Conservation (phyloP, 2,329 filamentous ascomycete species). For the Colletotrichum cordylinicola region DNA sequence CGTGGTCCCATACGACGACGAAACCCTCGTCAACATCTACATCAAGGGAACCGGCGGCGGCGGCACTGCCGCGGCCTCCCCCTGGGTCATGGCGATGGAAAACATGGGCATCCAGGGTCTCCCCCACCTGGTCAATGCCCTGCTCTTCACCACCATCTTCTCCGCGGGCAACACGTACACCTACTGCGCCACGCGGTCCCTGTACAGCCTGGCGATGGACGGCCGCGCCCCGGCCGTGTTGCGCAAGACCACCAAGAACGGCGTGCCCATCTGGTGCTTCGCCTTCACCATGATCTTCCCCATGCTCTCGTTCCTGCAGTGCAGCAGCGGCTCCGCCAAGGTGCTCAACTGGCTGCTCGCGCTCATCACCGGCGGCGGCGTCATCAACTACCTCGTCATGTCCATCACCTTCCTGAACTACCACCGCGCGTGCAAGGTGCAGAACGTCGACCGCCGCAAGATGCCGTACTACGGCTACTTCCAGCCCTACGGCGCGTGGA, state of each 20-base stretch:
- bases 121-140: constrained; percentile 69
- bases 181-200: constrained; percentile 60
- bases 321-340: constrained; percentile 57
- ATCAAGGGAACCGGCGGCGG: constrained; percentile 60
- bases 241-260: constrained; percentile 39
- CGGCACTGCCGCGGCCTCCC: constrained; percentile 44
- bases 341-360: constrained; percentile 73
- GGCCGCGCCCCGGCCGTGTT: constrained; percentile 51
- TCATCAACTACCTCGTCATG: constrained; percentile 23
- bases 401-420: constrained; percentile 68
- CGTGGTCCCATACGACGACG: constrained; percentile 69
- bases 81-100: constrained; percentile 71
- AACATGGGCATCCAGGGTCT: constrained; percentile 65
- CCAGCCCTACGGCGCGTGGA: constrained; percentile 65
- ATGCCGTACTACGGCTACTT: constrained; percentile 72
- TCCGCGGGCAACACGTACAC: constrained; percentile 61
- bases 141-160: constrained; percentile 64
- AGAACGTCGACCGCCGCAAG: constrained; percentile 60
- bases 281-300: constrained; percentile 11
- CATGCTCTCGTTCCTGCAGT: constrained; percentile 21
- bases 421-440: constrained; percentile 59
- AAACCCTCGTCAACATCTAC: constrained; percentile 55
- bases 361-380: constrained; percentile 60
- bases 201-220: constrained; percentile 62
- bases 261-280: constrained; percentile 27